Base-by-base conservation (phyloP, 495 filamentous ascomycete genomes). In the Penicillium steckii region DNA sequence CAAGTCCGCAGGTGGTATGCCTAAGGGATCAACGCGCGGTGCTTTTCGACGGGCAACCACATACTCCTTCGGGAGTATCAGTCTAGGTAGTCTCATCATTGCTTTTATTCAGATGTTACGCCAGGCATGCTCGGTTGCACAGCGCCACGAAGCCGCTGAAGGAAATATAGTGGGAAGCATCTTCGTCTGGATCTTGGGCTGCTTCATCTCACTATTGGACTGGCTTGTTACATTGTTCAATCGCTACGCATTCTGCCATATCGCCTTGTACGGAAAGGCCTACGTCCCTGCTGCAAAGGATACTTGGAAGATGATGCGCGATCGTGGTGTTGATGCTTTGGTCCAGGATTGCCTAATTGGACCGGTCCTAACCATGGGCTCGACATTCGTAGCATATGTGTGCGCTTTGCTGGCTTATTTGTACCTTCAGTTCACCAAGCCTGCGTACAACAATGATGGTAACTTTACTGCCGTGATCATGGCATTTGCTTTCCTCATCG, bases 41-140 rank as follows among this genome's bases (percentile, higher is more conserved):
- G 77, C 75, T 3, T 81, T 93, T 46, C 82, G 81, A 50, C 80
- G 91, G 33, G 79, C 90, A 3, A 78, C 90, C 41, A 95, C 92
- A 2, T 95, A 93, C 71, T 92, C 87, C 32, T 97, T 96, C 59
- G 92, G 93, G 19, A 91, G 87, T 47, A 94, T 97, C 66, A 87
- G 84, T 46, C 77, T 96, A 22, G 91, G 93, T 2, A 93, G 88
- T 44, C 56, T 97, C 26, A 65, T 96, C 8, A 87, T 96, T 18
- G 89, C 91, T n/a, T 74, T 96, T 47, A 88, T 97, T 74, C 87
- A 95, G 56, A 82, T 87, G 59, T 66, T 96, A 8, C 76, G 88
- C 8, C 91, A 96, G 62, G 71, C 86, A 0, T 89, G 85, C 62
- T 89, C 85, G 0, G 74, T 92, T 15, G 89, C 85, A 3, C 85